Evolutionary conservation across 164 flowering plant species (phyloP).

Genomic region (Vitis labrusca): DNA sequence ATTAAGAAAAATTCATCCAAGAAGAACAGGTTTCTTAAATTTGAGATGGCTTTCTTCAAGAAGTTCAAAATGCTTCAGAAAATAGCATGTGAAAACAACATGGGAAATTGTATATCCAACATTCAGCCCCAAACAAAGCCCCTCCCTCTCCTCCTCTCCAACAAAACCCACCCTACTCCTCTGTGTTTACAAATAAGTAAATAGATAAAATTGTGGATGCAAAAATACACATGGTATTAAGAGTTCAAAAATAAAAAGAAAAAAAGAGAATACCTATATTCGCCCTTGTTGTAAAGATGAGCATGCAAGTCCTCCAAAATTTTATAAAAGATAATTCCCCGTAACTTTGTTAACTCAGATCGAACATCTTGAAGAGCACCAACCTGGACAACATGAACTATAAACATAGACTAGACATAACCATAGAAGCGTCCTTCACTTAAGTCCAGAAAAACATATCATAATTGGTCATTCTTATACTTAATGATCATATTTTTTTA

Average conservation of each 20-base stretch:
- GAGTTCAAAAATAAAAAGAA: neutral
- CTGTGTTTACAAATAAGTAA: too few relatives aligned
- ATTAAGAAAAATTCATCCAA: neutral
- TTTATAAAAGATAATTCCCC: slow-evolving; percentile 87
- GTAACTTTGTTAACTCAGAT: slow-evolving; percentile 84
- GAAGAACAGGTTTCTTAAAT: neutral
- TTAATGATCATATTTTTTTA: too few relatives aligned
- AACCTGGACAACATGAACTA: slow-evolving; percentile 49
- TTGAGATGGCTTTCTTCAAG: neutral
- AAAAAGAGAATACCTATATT: slow-evolving; percentile 64
- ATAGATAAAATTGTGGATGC: too few relatives aligned
- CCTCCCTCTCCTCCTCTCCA: too few relatives aligned
- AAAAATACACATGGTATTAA: too few relatives aligned
- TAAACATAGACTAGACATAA: neutral
- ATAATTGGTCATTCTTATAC: too few relatives aligned
- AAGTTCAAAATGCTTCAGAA: neutral
- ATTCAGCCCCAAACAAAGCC: neutral
- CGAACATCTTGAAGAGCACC: slow-evolving; percentile 98
- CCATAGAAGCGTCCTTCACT: too few relatives aligned
- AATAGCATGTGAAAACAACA: neutral
- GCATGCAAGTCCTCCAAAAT: slow-evolving; percentile 92
- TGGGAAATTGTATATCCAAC: neutral
- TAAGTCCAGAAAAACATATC: too few relatives aligned
- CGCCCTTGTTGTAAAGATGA: slow-evolving; percentile 92
- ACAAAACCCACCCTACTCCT: too few relatives aligned